These are phyloP conservation scores for Eremothecium cymbalariae DNA, from an alignment of 1,139 yeast species.

Conservation along the genomic window DNA sequence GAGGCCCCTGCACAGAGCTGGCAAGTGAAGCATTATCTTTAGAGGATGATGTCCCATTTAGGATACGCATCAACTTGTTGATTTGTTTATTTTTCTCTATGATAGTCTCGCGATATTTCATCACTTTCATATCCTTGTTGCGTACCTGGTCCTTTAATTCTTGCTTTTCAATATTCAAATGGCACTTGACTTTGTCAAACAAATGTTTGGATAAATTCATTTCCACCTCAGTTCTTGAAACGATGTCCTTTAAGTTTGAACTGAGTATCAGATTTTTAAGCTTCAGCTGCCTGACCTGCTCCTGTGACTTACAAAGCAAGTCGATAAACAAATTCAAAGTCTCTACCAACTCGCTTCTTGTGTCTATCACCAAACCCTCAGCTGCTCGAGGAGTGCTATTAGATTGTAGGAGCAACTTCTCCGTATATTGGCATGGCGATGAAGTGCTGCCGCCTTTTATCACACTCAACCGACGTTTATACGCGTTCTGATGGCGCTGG, in stretches of 20 bases:
- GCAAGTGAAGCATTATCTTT: constrained; percentile 9
- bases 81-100: constrained; percentile 38
- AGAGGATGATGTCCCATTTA: constrained; percentile 18
- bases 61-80: constrained; percentile 26
- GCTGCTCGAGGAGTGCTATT: too few species aligned
- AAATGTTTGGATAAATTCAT: constrained; percentile 40
- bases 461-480: too few species aligned
- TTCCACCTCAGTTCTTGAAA: constrained; percentile 42
- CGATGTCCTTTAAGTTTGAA: constrained; percentile 34
- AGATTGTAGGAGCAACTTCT: too few species aligned
- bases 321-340: constrained; percentile 14
- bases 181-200: constrained; percentile 38
- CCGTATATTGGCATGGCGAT: too few species aligned
- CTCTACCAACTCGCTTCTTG: constrained; percentile 9
- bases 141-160: constrained; percentile 34
- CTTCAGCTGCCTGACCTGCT: constrained; percentile 28
- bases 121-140: constrained; percentile 36
- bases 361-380: too few species aligned
- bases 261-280: constrained; percentile 36
- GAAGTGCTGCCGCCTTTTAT: too few species aligned
- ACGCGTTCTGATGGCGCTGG: too few species aligned
- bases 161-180: constrained; percentile 31
- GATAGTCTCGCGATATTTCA: constrained; percentile 38
- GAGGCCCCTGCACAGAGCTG: too few species aligned
- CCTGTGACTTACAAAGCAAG: constrained; percentile 15